Conservation (phyloP, 2,329 filamentous ascomycete species). For the Alternaria arborescens region DNA sequence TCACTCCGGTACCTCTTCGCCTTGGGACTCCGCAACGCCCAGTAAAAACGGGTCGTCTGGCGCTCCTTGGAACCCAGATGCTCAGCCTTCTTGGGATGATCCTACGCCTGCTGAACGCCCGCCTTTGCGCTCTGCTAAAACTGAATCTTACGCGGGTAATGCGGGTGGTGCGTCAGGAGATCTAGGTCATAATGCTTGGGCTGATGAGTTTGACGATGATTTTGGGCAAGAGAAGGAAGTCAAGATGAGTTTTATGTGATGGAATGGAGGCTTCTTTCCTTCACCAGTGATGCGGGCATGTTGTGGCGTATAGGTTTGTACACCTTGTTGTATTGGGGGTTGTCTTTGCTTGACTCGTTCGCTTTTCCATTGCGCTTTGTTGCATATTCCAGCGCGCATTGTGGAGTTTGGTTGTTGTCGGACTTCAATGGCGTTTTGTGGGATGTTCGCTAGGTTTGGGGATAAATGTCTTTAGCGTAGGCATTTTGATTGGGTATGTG, state of each 20-base stretch:
- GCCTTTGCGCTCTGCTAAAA: slow-evolving; percentile 38
- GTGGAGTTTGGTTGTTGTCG: not conserved
- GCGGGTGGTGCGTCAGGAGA: slow-evolving; percentile 1
- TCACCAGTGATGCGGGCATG: not conserved
- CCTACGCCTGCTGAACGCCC: slow-evolving; percentile 35
- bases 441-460: not conserved
- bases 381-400: slow-evolving; percentile 6
- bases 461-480: not conserved
- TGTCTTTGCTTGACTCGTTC: not conserved
- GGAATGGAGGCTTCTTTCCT: not conserved
- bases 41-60: not conserved
- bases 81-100: slow-evolving; percentile 25
- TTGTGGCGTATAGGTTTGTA: not conserved
- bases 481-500: not conserved
- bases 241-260: slow-evolving; percentile 57
- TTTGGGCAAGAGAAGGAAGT: slow-evolving; percentile 59
- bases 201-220: slow-evolving; percentile 57
- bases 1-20: slow-evolving; percentile 17
- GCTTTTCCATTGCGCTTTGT: not conserved
- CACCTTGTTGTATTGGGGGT: not conserved
- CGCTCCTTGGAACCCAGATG: slow-evolving; percentile 7
- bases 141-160: slow-evolving; percentile 27
- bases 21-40: slow-evolving; percentile 12
- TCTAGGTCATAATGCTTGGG: slow-evolving; percentile 58
- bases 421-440: not conserved